Base-by-base conservation (phyloP, 768 basidiomycete genomes). In the Termitomyces sp. region DNA sequence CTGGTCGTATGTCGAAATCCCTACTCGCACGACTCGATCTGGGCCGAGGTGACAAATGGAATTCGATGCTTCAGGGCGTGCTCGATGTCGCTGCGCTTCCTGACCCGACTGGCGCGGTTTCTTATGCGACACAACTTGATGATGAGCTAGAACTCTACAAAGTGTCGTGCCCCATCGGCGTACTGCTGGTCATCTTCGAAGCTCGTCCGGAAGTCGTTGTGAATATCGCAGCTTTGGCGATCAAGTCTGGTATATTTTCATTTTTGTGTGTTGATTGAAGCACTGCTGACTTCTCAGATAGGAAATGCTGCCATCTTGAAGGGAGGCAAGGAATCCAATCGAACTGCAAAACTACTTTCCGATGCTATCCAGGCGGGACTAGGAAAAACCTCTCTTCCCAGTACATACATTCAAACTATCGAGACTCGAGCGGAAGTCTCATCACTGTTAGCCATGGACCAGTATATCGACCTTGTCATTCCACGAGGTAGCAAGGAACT, bases 301-400 rank as follows among this genome's bases (percentile, higher is more conserved):
- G 96, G 96, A 1, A 99, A 99, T 68, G 89, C 94, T 21, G 96
- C 95, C 9, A 98, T 99, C 56, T 74, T 98, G 31, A 98, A 99
- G 72, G 96, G 97, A 10, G 97, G 97, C 6, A 98, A 96, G 68
- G 97, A 99, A 68, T 98, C 96, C 4, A 82, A 82, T 48, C 75
- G 84, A 55, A 97, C 97, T 1, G 81, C 93, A 3, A 69, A 77
- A 5, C 74, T 94, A 28, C 81, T 99, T 35, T 83, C 93, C 1
- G 74, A 82, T 60, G 84, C 91, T 46, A 98, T 98, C 62, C 83
- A 89, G 15, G 69, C 78, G 12, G 94, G 92, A 1, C 75, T 98
- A 28, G 72, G 82, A 2, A 82, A 80, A 47, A 92, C 94, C 0
- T 71, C 81, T 2, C 75, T 98, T 5, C 91, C 93, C 0, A 73